Evolutionary conservation across 441 rosid species (phyloP).

Genomic region (Manihot esculenta): DNA sequence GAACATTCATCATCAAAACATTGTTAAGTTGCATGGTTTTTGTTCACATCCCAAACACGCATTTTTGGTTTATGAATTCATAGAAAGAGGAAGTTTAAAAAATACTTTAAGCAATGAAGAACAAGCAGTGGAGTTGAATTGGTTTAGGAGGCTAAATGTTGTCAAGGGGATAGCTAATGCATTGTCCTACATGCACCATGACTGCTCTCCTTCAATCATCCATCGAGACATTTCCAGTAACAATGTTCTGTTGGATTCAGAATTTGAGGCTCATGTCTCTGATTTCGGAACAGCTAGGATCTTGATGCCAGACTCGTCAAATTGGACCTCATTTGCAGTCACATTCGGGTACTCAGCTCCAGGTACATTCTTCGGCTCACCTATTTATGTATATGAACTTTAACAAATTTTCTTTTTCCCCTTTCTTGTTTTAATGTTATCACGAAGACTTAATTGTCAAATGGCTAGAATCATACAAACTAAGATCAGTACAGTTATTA

Average conservation of each 20-base stretch:
- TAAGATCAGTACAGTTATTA: too few relatives aligned
- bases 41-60: slow-evolving; percentile 4
- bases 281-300: slow-evolving; percentile 3
- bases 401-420: too few relatives aligned
- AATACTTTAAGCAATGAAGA: neutral
- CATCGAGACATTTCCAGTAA: slow-evolving; percentile 1
- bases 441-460: too few relatives aligned
- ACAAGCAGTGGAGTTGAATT: slow-evolving; percentile 9
- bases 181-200: neutral
- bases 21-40: slow-evolving; percentile 12
- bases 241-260: neutral
- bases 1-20: slow-evolving; percentile 14
- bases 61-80: slow-evolving; percentile 12
- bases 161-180: slow-evolving; percentile 5
- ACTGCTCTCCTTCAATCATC: neutral
- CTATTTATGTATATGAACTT: too few relatives aligned
- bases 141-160: slow-evolving; percentile 15
- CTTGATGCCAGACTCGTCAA: neutral
- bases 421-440: too few relatives aligned
- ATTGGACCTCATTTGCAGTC: neutral
- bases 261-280: slow-evolving; percentile 1
- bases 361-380: neutral
- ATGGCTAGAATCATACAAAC: too few relatives aligned
- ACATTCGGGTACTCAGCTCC: neutral
- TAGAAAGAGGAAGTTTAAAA: slow-evolving; percentile 17